Conservation (phyloP, 306 rosid species). For the Cajanus cajan region DNA sequence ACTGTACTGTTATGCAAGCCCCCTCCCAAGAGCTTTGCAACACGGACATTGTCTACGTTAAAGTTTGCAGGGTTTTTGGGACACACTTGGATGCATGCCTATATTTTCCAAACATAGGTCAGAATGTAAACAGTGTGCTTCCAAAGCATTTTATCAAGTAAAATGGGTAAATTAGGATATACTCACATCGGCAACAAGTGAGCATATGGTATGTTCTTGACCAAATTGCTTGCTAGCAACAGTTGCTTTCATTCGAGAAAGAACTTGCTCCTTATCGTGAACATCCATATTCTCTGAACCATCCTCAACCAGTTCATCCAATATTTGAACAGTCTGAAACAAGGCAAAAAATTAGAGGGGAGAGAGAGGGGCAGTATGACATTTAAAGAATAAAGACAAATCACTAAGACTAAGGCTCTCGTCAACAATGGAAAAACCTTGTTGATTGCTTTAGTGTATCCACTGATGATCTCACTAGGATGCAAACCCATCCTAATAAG, state of each 20-base stretch:
- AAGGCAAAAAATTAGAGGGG: neutral
- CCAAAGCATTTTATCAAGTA: neutral
- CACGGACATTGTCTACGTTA: constrained; percentile 91
- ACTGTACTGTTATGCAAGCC: constrained; percentile 80
- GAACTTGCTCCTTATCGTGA: constrained; percentile 76
- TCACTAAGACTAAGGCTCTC: neutral
- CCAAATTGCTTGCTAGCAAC: constrained; percentile 99
- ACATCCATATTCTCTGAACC: constrained; percentile 94
- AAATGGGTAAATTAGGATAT: constrained; percentile 18
- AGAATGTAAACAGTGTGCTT: neutral
- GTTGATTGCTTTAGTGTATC: constrained; percentile 49
- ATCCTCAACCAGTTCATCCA: constrained; percentile 71
- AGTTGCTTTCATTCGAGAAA: constrained; percentile 82
- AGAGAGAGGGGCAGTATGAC: neutral
- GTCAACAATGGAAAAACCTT: constrained; percentile 52
- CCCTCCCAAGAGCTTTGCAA: constrained; percentile 90
- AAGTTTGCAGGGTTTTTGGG: constrained; percentile 89
- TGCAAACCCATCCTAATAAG: constrained; percentile 95
- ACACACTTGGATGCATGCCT: constrained; percentile 97
- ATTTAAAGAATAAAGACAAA: neutral
- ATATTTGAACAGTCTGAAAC: constrained; percentile 61
- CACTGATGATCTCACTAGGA: constrained; percentile 93
- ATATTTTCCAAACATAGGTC: constrained; percentile 23
- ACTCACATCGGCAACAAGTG: constrained; percentile 85
- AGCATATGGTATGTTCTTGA: constrained; percentile 78